phyloP scores from a whole-genome alignment of 2,329 filamentous ascomycete species.

The Penicillium glabrum region DNA sequence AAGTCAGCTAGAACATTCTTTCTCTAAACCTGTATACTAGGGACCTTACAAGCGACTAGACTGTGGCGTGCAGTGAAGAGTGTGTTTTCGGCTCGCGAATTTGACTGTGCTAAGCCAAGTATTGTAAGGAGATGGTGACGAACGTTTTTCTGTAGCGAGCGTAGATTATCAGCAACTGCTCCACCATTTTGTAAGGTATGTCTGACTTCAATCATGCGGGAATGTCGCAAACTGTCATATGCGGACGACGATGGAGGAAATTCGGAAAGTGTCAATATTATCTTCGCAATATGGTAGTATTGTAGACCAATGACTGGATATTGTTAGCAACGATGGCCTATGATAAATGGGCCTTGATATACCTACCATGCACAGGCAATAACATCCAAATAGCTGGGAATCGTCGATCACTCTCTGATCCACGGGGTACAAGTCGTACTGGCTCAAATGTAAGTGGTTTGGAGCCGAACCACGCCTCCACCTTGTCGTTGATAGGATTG shows the following conservation, averaged over 20 bases:
- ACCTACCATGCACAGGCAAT: constrained; percentile 30
- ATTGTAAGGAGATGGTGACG: constrained; percentile 23
- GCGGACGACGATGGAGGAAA: constrained; percentile 4
- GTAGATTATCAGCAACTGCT: not conserved
- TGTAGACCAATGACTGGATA: constrained; percentile 33
- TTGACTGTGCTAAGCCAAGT: constrained; percentile 26
- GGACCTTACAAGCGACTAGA: constrained; percentile 24
- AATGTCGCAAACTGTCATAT: constrained; percentile 22
- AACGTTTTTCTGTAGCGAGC: constrained; percentile 16
- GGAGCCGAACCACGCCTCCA: constrained; percentile 21
- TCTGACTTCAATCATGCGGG: constrained; percentile 23
- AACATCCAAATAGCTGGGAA: constrained; percentile 35
- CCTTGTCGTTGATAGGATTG: constrained; percentile 8
- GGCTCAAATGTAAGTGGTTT: constrained; percentile 30
- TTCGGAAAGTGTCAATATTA: constrained; percentile 25
- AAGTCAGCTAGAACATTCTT: not conserved
- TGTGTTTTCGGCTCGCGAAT: constrained; percentile 26
- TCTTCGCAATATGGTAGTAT: constrained; percentile 36
- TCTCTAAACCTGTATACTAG: not conserved
- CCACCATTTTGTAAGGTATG: not conserved
- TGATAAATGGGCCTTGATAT: not conserved
- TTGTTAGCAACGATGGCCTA: not conserved
- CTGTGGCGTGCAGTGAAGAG: constrained; percentile 28
- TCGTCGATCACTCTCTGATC: constrained; percentile 14
- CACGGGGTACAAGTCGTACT: constrained; percentile 22